phyloP scores from a whole-genome alignment of 768 basidiomycete genomes.

The Lentinula detonsa region DNA sequence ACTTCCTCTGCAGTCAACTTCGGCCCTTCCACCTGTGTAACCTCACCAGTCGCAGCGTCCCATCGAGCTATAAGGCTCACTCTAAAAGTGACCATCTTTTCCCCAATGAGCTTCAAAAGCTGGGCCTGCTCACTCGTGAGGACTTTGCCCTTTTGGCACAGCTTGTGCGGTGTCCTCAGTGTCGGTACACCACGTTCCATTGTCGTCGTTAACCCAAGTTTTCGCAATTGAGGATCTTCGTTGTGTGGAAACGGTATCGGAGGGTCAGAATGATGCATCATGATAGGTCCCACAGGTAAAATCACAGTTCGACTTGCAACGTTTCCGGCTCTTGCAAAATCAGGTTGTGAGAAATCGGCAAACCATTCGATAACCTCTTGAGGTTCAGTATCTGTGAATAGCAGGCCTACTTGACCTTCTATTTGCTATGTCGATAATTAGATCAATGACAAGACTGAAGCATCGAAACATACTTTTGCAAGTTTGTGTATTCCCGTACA shows the following conservation, averaged over 20 bases:
- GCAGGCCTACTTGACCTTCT: slow-evolving; percentile 89
- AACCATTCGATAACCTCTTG: slow-evolving; percentile 95
- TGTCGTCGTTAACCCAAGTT: slow-evolving; percentile 80
- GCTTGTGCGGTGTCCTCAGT: slow-evolving; percentile 67
- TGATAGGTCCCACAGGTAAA: slow-evolving; percentile 80
- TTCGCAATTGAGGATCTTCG: slow-evolving; percentile 94
- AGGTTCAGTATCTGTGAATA: slow-evolving; percentile 90
- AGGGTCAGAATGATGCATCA: slow-evolving; percentile 73
- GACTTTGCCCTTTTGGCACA: slow-evolving; percentile 79
- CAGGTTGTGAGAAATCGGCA: slow-evolving; percentile 78
- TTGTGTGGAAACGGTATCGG: slow-evolving; percentile 90
- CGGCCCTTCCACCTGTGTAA: slow-evolving; percentile 50
- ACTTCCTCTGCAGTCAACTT: slow-evolving; percentile 30
- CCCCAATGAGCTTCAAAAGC: slow-evolving; percentile 84
- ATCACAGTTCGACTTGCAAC: slow-evolving; percentile 65
- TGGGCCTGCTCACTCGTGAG: slow-evolving; percentile 88
- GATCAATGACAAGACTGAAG: neutral
- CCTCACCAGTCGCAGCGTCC: slow-evolving; percentile 62
- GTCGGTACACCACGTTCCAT: slow-evolving; percentile 88
- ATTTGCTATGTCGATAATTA: slow-evolving; percentile 55
- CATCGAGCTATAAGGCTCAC: slow-evolving; percentile 68
- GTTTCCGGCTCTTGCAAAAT: slow-evolving; percentile 90
- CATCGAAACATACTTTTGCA: slow-evolving; percentile 50
- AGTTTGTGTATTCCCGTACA: slow-evolving; percentile 71
- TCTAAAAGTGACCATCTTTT: slow-evolving; percentile 82